Evolutionary conservation across 768 basidiomycete genomes (phyloP), one percentile per base, ranked within the genome.

Genomic region (Russula dissimulans): DNA sequence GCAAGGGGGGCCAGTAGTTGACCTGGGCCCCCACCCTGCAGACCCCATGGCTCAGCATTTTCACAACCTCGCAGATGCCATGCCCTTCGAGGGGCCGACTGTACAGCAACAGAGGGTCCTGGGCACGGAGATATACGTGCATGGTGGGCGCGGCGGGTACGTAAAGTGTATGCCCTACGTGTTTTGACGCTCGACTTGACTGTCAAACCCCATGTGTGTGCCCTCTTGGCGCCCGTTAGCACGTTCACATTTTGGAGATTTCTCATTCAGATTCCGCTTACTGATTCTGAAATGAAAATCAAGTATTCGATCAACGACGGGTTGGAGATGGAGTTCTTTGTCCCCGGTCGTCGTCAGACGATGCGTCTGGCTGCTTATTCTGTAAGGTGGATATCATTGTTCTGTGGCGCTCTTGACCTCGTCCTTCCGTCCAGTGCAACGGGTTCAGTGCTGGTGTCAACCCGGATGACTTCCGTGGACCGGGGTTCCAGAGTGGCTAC

Each of bases 181-280:
- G 6, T 2, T 18, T n/a, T 7, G 4, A 49, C 9, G 15, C 15
- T 32, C 0, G 3, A 32, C 14, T 32, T 26, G 29, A 15, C 31
- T 42, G 29, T 18, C 31, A 34, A 17, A 10, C 12, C n/a, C 10
- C 36, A 51, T 39, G 17, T 17, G 9, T 15, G 39, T 41, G 14
- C 15, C 10, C n/a, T 47, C 15, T 7, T 22, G 31, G n/a, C 32
- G 14, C 32, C 36, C 26, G 50, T 34, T 60, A 95, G 93, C 5
- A 86, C 87, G 0, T 93, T 83, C 69, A 91, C 91, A 1, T 99
- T 99, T 76, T 98, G 93, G 89, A 80, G 95, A 55, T 97, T 97
- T 75, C 77, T 85, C 68, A 82, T 97, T 50, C 83, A 86, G 63
- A 79, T 99, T 56, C 92, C 91, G 0, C 71, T 97, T 2, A 77